Base-by-base conservation (phyloP, 164 flowering plant genomes). In the Chloranthus sessilifolius region DNA sequence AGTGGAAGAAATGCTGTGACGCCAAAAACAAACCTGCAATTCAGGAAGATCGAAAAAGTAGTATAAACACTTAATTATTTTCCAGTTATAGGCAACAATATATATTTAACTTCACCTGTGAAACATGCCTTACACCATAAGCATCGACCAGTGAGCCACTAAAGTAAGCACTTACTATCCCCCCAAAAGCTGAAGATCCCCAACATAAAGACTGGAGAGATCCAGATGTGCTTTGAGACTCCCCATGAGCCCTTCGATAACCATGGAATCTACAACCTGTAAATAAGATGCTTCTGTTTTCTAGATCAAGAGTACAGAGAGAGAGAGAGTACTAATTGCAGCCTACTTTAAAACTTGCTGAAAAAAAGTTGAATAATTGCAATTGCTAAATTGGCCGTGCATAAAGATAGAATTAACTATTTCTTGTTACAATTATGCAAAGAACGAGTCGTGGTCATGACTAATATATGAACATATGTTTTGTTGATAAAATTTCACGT, bases 121-220 rank as follows among this genome's bases (percentile, higher is more conserved):
- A 24, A 30, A 61, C 48, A 59, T 76, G 77, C 99, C 99, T 92
- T 53, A 88, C 96, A 62, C 99, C 99, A 75, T 92, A 88, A 43
- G 83, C 65, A 58, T 76, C 85, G 47, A 92, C 95, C 59, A 92
- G 60, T 17, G 96, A 92, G 46, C 99, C 99, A 78, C 99, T 92
- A 52, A 92, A 92, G 70, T 92, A 92, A 30, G 99, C 78, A 64
- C 99, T 92, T 55, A 92, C 86, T 38, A 92, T 86, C 43, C 94
- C 99, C 40, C 99, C 99, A 70, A 88, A 83, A 52, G 99, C 99
- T 8, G 99, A 92, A n/a, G 95, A 88, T 30, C 99, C 99, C 99
- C 99, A 92, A 59, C 99, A 92, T 51, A 92, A 68, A 20, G 99
- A 92, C 64, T 92, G 99, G 53, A 92, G 94, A 61, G 99, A 92